Base-by-base conservation (phyloP, 768 basidiomycete species). In the Tephrocybe rancida region DNA sequence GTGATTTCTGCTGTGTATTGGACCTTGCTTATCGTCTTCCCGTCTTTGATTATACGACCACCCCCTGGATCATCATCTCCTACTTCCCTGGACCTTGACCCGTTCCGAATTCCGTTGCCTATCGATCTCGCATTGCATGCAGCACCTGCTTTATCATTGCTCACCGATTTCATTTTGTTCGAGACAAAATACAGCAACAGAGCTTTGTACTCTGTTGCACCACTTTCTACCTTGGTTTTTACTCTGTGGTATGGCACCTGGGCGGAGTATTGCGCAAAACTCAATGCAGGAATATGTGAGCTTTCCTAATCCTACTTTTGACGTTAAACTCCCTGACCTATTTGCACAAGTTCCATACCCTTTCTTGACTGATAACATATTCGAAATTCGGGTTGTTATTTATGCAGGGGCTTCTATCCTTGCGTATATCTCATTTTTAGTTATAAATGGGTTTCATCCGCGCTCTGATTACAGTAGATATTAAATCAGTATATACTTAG, bases 281-380 rank as follows among this genome's bases (percentile, higher is more conserved):
- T 72, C 65, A 91, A 90, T 38, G 52, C 63, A 55, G 82, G 81
- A 5, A 64, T 62, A 2, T 90, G 87, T 90, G 57, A 69, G 85
- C 78, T n/a, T 16, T 7, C 38, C 24, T 46, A n/a, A n/a, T 41
- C 46, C 18, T 38, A 13, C 32, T 5, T 41, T 13, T 21, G n/a
- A 5, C 18, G n/a, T 41, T 19, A 22, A 41, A 19, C 44, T 26
- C 24, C n/a, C 25, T 41, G 19, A 19, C 35, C 11, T 35, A 25
- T 34, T 37, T 45, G 14, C 19, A 18, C 1, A 11, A 89, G 88
- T 92, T 72, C 89, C 91, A 24, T 93, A 94, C 69, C 92, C 92
- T 0, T 93, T 94, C 72, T 73, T 94, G 53, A 89, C 84, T 0
- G 59, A 85, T 16, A 85, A 78, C 62, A 70, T 82, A 0, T 70